A percentile compares a stretch with the other conserved stretches of the same genome.
Conservation (phyloP, 2,329 filamentous ascomycete genomes). For the Penicillium sp. region DNA sequence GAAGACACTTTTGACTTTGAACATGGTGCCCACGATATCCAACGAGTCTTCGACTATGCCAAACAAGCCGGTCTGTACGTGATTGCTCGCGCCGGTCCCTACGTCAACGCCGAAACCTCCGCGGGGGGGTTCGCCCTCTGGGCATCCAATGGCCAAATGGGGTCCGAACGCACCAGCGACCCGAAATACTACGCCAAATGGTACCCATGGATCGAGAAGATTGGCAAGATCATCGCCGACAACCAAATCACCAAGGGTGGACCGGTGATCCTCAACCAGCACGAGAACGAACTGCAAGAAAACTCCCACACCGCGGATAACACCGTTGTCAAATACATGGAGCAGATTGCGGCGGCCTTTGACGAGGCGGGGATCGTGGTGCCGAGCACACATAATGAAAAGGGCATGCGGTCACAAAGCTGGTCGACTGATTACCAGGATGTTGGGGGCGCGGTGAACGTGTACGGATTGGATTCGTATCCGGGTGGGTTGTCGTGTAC, state of each 20-base stretch:
- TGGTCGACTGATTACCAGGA: constrained; percentile 53
- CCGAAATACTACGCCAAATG: constrained; percentile 42
- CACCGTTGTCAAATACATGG: constrained; percentile 48
- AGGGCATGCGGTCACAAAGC: constrained; percentile 44
- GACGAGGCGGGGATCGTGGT: constrained; percentile 45
- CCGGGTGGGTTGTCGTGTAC: constrained; percentile 45
- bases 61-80: constrained; percentile 50
- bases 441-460: constrained; percentile 50
- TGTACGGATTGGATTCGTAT: constrained; percentile 32
- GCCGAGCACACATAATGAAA: constrained; percentile 48
- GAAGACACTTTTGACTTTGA: constrained; percentile 44
- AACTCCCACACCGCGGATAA: constrained; percentile 39
- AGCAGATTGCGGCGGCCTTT: constrained; percentile 46
- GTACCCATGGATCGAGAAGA: constrained; percentile 44
- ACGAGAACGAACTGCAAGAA: constrained; percentile 51
- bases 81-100: constrained; percentile 48
- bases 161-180: constrained; percentile 40
- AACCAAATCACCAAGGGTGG: constrained; percentile 49
- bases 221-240: constrained; percentile 44
- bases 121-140: constrained; percentile 44
- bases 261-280: constrained; percentile 48
- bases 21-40: constrained; percentile 46
- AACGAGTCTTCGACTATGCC: constrained; percentile 47
- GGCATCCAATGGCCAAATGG: constrained; percentile 44
- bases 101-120: constrained; percentile 49